Evolutionary conservation across 139 green algal species (phyloP), one percentile per base, ranked within the genome.

Genomic region (Diplosphaera chodatii): DNA sequence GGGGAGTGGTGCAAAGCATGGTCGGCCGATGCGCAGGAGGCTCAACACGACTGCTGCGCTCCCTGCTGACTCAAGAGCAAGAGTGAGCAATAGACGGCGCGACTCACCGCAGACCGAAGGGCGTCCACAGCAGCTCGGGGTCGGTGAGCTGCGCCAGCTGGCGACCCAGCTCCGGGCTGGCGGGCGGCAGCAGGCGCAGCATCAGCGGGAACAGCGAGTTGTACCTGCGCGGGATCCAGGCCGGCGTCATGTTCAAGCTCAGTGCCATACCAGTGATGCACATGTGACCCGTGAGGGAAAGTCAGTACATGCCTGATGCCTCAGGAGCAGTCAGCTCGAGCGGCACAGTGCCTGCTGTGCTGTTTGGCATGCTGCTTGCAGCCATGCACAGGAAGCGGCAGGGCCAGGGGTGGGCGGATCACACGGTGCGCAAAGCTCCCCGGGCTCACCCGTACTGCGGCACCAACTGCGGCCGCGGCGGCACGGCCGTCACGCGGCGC

Each of bases 181-280:
- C 78, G 2, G 84, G n/a, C 0, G 85, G 82, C 30, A 98, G 79
- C 59, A 98, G 80, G 16, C 77, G 64, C 87, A 96, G 89, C 48
- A 96, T 75, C 32, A 98, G 80, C 2, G 94, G 94, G 82, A 98
- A 98, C 32, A 98, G 83, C 31, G 77, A 88, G 31, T 95, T 83
- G 81, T 97, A 98, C 69, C 81, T 80, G 64, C 64, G 66, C 8
- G n/a, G n/a, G n/a, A n/a, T n/a, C n/a, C n/a, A n/a, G n/a, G n/a
- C n/a, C n/a, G n/a, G n/a, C n/a, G n/a, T n/a, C n/a, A n/a, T n/a
- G n/a, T n/a, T n/a, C n/a, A n/a, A n/a, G n/a, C n/a, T n/a, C n/a
- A n/a, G n/a, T n/a, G n/a, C n/a, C n/a, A n/a, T n/a, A n/a, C n/a
- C n/a, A n/a, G n/a, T n/a, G n/a, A n/a, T n/a, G n/a, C n/a, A n/a